A percentile compares a stretch with the other conserved stretches of the same genome.
Conservation (phyloP, 352 stramenopile genomes). For the Pythium volutum region DNA sequence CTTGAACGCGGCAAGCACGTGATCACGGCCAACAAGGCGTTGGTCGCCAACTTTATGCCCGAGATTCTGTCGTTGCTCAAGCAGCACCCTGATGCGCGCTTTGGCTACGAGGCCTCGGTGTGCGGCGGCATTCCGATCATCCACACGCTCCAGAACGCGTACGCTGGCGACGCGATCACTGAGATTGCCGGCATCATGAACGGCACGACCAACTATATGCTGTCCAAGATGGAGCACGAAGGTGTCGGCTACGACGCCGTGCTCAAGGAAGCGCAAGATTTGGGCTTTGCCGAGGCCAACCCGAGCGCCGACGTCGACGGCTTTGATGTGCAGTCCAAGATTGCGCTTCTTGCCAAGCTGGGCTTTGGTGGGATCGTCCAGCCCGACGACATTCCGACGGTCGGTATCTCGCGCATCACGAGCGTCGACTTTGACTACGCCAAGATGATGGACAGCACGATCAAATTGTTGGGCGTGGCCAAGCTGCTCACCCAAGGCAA, state of each 20-base stretch:
- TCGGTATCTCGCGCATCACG: slow-evolving; percentile 92
- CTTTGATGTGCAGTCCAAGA: slow-evolving; percentile 95
- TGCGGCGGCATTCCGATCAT: slow-evolving; percentile 97
- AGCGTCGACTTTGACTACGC: slow-evolving; percentile 95
- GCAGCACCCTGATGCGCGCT: slow-evolving; percentile 74
- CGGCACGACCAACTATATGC: slow-evolving; percentile 98
- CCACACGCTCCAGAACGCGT: slow-evolving; percentile 92
- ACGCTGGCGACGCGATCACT: slow-evolving; percentile 90
- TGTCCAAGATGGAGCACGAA: slow-evolving; percentile 95
- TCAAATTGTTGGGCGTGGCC: slow-evolving; percentile 93
- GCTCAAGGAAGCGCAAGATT: slow-evolving; percentile 91
- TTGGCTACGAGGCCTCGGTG: slow-evolving; percentile 95
- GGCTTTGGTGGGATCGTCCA: slow-evolving; percentile 91
- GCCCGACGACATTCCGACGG: slow-evolving; percentile 86
- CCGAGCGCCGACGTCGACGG: slow-evolving; percentile 95
- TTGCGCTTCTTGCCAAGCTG: slow-evolving; percentile 93
- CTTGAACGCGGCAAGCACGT: slow-evolving; percentile 92
- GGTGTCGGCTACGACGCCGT: slow-evolving; percentile 91
- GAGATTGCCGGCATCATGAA: slow-evolving; percentile 96
- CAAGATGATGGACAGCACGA: slow-evolving; percentile 94
- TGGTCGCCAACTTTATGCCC: slow-evolving; percentile 92
- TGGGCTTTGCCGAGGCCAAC: slow-evolving; percentile 94
- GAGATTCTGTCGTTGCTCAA: slow-evolving; percentile 88
- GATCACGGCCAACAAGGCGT: slow-evolving; percentile 97
- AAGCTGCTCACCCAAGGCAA: slow-evolving; percentile 78